These are phyloP conservation scores for Ceriops tagal DNA, from an alignment of 345 rosid species.

Conservation along the genomic window DNA sequence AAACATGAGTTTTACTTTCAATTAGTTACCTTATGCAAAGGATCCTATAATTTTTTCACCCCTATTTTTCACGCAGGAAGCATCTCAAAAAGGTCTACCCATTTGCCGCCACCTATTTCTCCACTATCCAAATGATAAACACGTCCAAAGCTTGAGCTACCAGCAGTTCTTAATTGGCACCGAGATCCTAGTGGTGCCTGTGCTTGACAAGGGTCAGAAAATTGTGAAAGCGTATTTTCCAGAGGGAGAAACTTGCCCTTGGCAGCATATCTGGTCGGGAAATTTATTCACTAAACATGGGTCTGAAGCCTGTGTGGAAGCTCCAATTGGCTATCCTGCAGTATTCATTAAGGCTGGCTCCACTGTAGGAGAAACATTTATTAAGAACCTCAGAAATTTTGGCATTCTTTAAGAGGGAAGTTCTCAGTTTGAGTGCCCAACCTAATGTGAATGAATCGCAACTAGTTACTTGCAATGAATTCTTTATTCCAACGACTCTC, in stretches of 20 bases:
- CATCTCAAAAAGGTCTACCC: constrained; percentile 55
- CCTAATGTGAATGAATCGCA: background rate
- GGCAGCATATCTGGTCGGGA: constrained; percentile 69
- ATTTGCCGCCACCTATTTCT: constrained; percentile 70
- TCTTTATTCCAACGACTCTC: background rate
- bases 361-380: constrained; percentile 45
- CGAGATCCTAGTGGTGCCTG: constrained; percentile 67
- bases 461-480: background rate
- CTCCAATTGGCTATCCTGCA: constrained; percentile 65
- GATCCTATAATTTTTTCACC: constrained; percentile 14
- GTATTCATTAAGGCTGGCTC: constrained; percentile 60
- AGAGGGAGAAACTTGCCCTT: constrained; percentile 36
- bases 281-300: constrained; percentile 38
- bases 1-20: background rate
- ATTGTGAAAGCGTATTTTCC: constrained; percentile 62
- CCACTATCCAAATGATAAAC: constrained; percentile 59
- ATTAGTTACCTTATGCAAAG: background rate
- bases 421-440: background rate
- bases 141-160: constrained; percentile 48
- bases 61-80: constrained; percentile 42
- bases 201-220: constrained; percentile 53
- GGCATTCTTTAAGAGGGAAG: constrained; percentile 26
- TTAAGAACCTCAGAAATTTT: constrained; percentile 40
- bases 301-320: constrained; percentile 44
- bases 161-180: constrained; percentile 66